A percentile compares a stretch with the other conserved stretches of the same genome.
phyloP scores from a whole-genome alignment of 768 basidiomycete species.

The Tubosaeta brunneosetosa region DNA sequence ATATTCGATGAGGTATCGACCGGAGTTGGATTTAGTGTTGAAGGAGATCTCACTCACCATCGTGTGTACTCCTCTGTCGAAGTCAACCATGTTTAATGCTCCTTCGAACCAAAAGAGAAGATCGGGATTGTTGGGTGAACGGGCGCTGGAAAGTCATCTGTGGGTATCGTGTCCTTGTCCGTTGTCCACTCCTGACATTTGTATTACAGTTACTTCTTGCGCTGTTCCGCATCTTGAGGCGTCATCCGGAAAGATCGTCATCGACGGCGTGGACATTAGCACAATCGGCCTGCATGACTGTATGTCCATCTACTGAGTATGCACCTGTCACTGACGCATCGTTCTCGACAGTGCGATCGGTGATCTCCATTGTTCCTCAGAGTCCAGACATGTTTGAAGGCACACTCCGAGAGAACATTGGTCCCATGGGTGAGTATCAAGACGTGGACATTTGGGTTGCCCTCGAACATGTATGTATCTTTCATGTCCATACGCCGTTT shows the following conservation, averaged over 20 bases:
- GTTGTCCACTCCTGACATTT: background rate
- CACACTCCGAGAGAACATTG: constrained; percentile 81
- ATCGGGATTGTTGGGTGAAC: constrained; percentile 88
- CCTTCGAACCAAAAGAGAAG: constrained; percentile 65
- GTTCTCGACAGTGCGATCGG: constrained; percentile 51
- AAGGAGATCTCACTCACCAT: constrained; percentile 68
- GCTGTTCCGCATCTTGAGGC: constrained; percentile 74
- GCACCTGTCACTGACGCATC: background rate
- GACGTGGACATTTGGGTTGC: constrained; percentile 89
- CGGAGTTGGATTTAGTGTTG: constrained; percentile 76
- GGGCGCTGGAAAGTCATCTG: constrained; percentile 75
- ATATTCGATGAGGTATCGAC: constrained; percentile 76
- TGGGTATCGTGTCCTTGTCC: constrained; percentile 25
- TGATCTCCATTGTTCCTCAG: constrained; percentile 85
- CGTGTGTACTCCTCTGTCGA: constrained; percentile 34
- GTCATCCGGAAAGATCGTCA: constrained; percentile 55
- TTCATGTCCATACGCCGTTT: background rate
- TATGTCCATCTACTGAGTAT: constrained; percentile 3
- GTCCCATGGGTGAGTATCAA: constrained; percentile 68
- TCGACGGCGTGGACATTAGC: constrained; percentile 75
- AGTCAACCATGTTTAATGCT: constrained; percentile 2
- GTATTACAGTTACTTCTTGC: constrained; percentile 35
- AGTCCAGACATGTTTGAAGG: constrained; percentile 68
- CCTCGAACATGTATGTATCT: constrained; percentile 52
- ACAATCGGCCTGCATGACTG: constrained; percentile 67